These are phyloP conservation scores for Scutellaria galericulata DNA, from an alignment of 257 asterid genomes.

Conservation along the genomic window DNA sequence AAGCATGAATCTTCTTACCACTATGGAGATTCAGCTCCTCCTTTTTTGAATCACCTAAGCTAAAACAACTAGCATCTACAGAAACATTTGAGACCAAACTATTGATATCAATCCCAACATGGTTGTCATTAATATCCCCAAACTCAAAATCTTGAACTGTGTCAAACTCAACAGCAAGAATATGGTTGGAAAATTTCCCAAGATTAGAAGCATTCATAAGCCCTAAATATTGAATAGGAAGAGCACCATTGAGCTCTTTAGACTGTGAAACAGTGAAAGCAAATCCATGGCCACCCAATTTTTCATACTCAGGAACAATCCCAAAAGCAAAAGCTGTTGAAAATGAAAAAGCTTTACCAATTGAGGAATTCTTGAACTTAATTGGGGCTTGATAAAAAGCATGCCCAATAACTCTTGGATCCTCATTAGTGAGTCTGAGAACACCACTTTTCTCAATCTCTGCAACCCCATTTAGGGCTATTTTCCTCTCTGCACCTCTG, in stretches of 20 bases:
- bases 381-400: conserved; percentile 59
- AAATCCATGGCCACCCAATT: conserved; percentile 74
- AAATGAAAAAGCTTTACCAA: conserved; percentile 57
- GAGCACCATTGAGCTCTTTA: conserved; percentile 47
- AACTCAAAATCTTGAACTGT: conserved; percentile 56
- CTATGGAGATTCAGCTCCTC: conserved; percentile 46
- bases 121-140: conserved; percentile 67
- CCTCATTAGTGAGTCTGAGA: conserved; percentile 56
- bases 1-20: conserved; percentile 60
- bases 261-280: conserved; percentile 55
- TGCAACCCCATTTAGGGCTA: conserved; percentile 58
- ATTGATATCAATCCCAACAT: conserved; percentile 73
- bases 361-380: conserved; percentile 49
- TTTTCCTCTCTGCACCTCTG: conserved; percentile 32
- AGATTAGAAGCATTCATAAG: conserved; percentile 44
- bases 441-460: conserved; percentile 54
- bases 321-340: conserved; percentile 75
- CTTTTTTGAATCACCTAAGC: conserved; percentile 34
- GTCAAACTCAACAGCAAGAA: conserved; percentile 80
- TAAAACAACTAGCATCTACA: conserved; percentile 51
- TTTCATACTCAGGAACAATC: conserved; percentile 57
- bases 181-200: conserved; percentile 66
- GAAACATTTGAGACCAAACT: conserved; percentile 59
- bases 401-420: conserved; percentile 50
- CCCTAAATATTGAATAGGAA: conserved; percentile 67